Evolutionary conservation across 1,139 yeast genomes (phyloP).

Genomic region (Debaryomyces subglobosus): DNA sequence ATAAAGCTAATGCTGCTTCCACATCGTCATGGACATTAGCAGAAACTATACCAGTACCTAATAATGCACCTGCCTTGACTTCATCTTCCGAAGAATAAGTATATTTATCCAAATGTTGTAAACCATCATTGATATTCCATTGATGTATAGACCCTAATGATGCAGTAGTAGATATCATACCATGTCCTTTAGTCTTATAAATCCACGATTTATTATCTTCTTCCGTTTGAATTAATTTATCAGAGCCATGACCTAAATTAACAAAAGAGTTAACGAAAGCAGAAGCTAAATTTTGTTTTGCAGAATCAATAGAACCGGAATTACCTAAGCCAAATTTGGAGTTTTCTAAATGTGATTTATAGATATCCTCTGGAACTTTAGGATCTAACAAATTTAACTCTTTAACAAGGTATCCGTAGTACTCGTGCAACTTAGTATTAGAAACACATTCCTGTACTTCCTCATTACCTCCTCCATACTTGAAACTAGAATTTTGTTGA

Average conservation of each 20-base stretch:
- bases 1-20: slow-evolving; percentile 85
- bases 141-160: slow-evolving; percentile 87
- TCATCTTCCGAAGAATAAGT: slow-evolving; percentile 84
- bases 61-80: slow-evolving; percentile 92
- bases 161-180: slow-evolving; percentile 94
- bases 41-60: slow-evolving; percentile 95
- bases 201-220: slow-evolving; percentile 84
- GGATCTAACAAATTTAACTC: slow-evolving; percentile 90
- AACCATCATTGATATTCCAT: slow-evolving; percentile 91
- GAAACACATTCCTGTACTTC: slow-evolving; percentile 86
- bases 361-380: slow-evolving; percentile 92
- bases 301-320: slow-evolving; percentile 77
- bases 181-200: slow-evolving; percentile 87
- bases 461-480: slow-evolving; percentile 62
- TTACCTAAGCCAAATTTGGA: slow-evolving; percentile 59
- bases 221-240: slow-evolving; percentile 74
- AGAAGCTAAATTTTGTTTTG: slow-evolving; percentile 94
- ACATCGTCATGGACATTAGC: slow-evolving; percentile 95
- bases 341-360: slow-evolving; percentile 85
- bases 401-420: slow-evolving; percentile 76
- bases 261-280: slow-evolving; percentile 90
- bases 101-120: slow-evolving; percentile 87
- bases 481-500: slow-evolving; percentile 81
- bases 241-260: slow-evolving; percentile 88
- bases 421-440: slow-evolving; percentile 76